These are phyloP conservation scores for Ocimum tenuiflorum DNA, from an alignment of 257 asterid genomes.

Conservation along the genomic window DNA sequence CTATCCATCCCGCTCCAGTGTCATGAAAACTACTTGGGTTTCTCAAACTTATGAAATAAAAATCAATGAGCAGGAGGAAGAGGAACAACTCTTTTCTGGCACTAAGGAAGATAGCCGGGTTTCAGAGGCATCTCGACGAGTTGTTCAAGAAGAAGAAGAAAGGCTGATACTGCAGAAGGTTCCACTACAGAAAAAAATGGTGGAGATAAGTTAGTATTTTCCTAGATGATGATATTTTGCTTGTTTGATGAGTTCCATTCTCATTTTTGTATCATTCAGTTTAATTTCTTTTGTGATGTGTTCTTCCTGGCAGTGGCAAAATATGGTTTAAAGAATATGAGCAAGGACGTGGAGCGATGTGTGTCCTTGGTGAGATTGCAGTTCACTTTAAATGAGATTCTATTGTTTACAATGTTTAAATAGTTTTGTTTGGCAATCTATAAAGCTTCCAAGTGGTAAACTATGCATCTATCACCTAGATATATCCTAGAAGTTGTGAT, in stretches of 20 bases:
- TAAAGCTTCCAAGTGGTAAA: conserved; percentile 3
- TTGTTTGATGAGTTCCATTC: conserved; percentile 17
- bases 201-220: conserved; percentile 59
- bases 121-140: conserved; percentile 85
- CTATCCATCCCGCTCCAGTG: not conserved
- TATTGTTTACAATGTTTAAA: not conserved
- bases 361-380: conserved; percentile 65
- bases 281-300: conserved; percentile 3
- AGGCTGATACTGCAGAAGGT: conserved; percentile 60
- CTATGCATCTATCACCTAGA: not conserved
- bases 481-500: not conserved
- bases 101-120: conserved; percentile 82
- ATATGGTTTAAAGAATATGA: conserved; percentile 67
- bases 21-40: not conserved
- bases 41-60: not conserved
- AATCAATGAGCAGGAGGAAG: conserved; percentile 72
- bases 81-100: conserved; percentile 82
- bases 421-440: not conserved
- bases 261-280: not conserved
- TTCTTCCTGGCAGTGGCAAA: conserved; percentile 67
- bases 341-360: conserved; percentile 72
- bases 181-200: conserved; percentile 84
- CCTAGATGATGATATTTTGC: conserved; percentile 4
- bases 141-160: conserved; percentile 99
- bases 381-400: conserved; percentile 12